Base-by-base conservation (phyloP, 441 rosid species). In the Caryocar brasiliense region DNA sequence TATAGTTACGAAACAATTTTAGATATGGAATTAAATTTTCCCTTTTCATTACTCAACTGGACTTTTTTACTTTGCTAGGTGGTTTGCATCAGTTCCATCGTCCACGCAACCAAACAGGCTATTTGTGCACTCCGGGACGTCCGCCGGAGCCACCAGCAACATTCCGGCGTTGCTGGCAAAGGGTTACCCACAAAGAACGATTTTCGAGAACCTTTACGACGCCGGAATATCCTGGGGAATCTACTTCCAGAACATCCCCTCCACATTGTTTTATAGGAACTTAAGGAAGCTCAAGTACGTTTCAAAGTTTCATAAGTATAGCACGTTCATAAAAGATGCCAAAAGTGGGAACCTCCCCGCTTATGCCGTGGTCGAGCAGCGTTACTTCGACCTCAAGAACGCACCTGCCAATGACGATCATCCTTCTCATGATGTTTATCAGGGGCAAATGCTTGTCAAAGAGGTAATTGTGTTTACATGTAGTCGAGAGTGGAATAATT, bases 81-180 rank as follows among this genome's bases (percentile, higher is more conserved):
- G 95, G 97, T 89, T 89, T 45, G 97, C 97, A 14, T 79, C 95
- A 0, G 93, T 89, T 7, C 97, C 97, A 11, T 20, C 95, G 14
- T 89, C 93, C 0, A 85, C 97, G 11, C 97, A 89, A 36, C 97
- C 93, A 11, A 83, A 89, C 67, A 70, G 97, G 13, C 70, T 89
- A 6, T 85, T 27, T 58, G 88, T 89, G 6, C 94, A 89, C 66
- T 81, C 95, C 0, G 91, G 54, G 10, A 81, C 94, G 0, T 86
- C 97, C 2, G 74, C 48, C 8, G 95, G 95, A 59, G 95, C 94
- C 13, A 85, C 88, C 9, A 78, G 95, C 72, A 89, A 86, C 76
- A 54, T 67, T 32, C 75, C 83, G 45, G 44, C 58, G 0, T 11
- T 43, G 39, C 93, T 89, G 11, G 59, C 56, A 2, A 67, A 65